Evolutionary conservation across 139 green algal species (phyloP).

Genomic region (Chlorella sorokiniana): DNA sequence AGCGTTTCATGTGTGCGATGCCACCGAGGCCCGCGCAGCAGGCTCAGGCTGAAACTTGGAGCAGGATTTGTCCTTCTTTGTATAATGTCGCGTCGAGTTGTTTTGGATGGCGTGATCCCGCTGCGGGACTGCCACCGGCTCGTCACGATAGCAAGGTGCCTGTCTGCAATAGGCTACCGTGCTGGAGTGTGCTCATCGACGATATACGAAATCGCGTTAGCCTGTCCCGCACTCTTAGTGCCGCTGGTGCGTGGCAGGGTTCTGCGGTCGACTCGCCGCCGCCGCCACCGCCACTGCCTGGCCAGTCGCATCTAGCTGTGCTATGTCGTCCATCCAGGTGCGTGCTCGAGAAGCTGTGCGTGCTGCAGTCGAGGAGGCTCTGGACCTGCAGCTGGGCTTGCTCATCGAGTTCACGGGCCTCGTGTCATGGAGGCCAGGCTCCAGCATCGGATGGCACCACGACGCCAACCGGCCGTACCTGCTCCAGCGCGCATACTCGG

Average conservation of each 20-base stretch:
- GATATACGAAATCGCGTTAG: neutral
- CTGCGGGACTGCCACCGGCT: neutral
- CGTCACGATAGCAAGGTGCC: neutral
- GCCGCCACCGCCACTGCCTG: neutral
- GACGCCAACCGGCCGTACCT: conserved; percentile 46
- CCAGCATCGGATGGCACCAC: conserved; percentile 34
- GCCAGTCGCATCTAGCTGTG: too few relatives aligned
- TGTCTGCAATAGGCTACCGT: conserved; percentile 8
- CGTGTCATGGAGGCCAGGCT: conserved; percentile 33
- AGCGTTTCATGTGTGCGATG: too few relatives aligned
- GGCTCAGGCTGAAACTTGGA: too few relatives aligned
- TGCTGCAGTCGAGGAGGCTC: conserved; percentile 7
- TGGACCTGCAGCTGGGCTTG: conserved; percentile 20
- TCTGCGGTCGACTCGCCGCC: too few relatives aligned
- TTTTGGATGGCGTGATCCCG: conserved; percentile 6
- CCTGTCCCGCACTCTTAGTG: neutral
- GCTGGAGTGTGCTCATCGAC: neutral
- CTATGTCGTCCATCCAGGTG: conserved; percentile 30
- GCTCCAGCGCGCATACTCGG: conserved; percentile 25
- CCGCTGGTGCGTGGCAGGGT: conserved; percentile 28
- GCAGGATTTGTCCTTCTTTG: too few relatives aligned
- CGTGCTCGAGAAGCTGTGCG: conserved; percentile 24
- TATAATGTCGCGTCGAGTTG: neutral
- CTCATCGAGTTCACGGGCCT: conserved; percentile 49
- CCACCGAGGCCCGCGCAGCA: too few relatives aligned